phyloP scores from a whole-genome alignment of 257 asterid genomes.

The Apocynum venetum region DNA sequence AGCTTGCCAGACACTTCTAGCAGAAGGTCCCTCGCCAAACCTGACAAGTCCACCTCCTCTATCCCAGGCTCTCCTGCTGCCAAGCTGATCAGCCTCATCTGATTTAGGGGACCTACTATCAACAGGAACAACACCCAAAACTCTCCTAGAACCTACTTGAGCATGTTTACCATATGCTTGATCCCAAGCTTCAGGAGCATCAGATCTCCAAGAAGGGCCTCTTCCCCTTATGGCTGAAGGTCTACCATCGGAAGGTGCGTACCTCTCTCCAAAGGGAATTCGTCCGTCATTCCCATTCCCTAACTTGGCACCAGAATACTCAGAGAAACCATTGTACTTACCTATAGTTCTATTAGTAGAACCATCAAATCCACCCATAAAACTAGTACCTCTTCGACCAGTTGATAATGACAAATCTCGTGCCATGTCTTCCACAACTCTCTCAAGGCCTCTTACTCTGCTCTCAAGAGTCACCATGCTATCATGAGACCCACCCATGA shows the following conservation, averaged over 20 bases:
- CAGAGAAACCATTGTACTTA: conserved; percentile 76
- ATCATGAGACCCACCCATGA: conserved; percentile 97
- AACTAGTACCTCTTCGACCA: conserved; percentile 59
- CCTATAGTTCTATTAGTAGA: conserved; percentile 57
- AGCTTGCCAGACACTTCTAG: conserved; percentile 99
- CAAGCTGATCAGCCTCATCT: conserved; percentile 63
- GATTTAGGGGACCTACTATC: conserved; percentile 53
- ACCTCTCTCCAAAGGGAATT: conserved; percentile 64
- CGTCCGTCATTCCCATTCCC: conserved; percentile 66
- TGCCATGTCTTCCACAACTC: conserved; percentile 97
- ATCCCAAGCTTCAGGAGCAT: conserved; percentile 63
- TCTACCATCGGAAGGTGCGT: conserved; percentile 50
- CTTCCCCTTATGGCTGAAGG: conserved; percentile 55
- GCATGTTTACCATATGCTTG: conserved; percentile 63
- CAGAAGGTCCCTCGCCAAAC: conserved; percentile 99
- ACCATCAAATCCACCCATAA: conserved; percentile 62
- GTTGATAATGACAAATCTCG: conserved; percentile 82
- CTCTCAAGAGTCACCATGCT: conserved; percentile 94
- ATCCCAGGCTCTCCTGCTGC: conserved; percentile 79
- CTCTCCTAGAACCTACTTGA: conserved; percentile 65
- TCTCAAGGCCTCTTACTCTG: conserved; percentile 93
- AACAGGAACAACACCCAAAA: conserved; percentile 34
- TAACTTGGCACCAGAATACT: conserved; percentile 62
- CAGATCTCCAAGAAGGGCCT: conserved; percentile 74
- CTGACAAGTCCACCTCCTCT: conserved; percentile 71